These are phyloP conservation scores for Trypanosoma lewisi DNA, from an alignment of 208 protist species.

Conservation along the genomic window DNA sequence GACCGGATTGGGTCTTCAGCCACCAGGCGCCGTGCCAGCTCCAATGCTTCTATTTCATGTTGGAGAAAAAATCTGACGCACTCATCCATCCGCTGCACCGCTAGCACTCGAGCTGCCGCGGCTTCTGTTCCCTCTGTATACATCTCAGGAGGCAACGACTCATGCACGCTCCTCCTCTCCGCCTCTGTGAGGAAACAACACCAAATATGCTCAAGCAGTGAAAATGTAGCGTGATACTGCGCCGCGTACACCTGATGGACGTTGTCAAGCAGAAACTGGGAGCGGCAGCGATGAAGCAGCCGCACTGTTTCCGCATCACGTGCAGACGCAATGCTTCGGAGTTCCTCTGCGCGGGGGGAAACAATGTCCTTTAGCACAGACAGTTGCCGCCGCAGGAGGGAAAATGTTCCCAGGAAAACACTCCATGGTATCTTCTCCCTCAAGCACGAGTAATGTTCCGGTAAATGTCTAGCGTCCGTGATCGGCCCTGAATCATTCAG, in stretches of 20 bases:
- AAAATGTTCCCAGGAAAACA: slow-evolving; percentile 38
- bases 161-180: slow-evolving; percentile 22
- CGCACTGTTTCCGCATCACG: slow-evolving; percentile 14
- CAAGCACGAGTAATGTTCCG: slow-evolving; percentile 9
- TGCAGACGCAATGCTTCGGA: slow-evolving; percentile 4
- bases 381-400: slow-evolving; percentile 38
- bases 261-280: slow-evolving; percentile 67
- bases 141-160: slow-evolving; percentile 29
- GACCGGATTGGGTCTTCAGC: slow-evolving; percentile 49
- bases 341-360: slow-evolving; percentile 15
- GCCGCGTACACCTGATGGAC: slow-evolving; percentile 54
- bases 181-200: slow-evolving; percentile 39
- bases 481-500: slow-evolving; percentile 1
- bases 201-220: slow-evolving; percentile 61
- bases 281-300: slow-evolving; percentile 26
- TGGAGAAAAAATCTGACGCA: slow-evolving; percentile 33
- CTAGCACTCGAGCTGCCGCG: background rate
- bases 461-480: background rate
- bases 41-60: slow-evolving; percentile 48
- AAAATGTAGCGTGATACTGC: slow-evolving; percentile 45
- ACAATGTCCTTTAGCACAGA: slow-evolving; percentile 21
- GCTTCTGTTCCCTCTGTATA: slow-evolving; percentile 28
- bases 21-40: slow-evolving; percentile 52
- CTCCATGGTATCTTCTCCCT: slow-evolving; percentile 34
- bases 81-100: background rate